Evolutionary conservation across 2,329 filamentous ascomycete genomes (phyloP), one percentile per base, ranked within the genome.

Genomic region (Penicillium griseofulvum): DNA sequence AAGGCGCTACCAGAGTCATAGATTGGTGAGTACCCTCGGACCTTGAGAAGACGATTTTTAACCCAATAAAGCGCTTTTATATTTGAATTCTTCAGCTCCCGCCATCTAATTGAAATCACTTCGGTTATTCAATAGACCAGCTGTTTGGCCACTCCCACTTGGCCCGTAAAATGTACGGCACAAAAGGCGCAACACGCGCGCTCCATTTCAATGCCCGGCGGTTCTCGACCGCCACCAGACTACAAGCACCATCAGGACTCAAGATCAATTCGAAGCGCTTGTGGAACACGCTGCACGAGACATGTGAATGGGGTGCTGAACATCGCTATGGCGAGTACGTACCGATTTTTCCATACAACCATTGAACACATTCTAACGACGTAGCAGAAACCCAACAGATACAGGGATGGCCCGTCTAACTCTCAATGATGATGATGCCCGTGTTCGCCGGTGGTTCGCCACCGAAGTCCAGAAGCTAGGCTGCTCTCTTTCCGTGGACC

Each of bases 401-500:
- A 72, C 68, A 1, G 88, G 88, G 53, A 91, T 91, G 88, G 81
- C 82, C 6, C 83, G 89, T 1, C 80, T 91, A 1, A 78, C 87
- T 1, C 79, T 91, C n/a, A 84, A 82, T 2, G 85, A 90, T 61
- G 75, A 81, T 0, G 89, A 91, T 68, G 87, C 85, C 60, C 69
- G 79, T 61, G 87, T 80, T 8, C 82, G 88, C 46, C 82, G 85
- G 67, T 91, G 88, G 88, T 89, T 91, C 57, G 79, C 83, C 1
- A 67, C 81, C 3, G 83, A 83, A 0, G 83, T 83, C 0, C 68
- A 81, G 60, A 76, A 75, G 0, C 72, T 90, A 0, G 87, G 85
- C 2, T 91, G 88, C 65, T 75, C 77, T 4, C 77, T 87, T 1
- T 83, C 80, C 0, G 70, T 89, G 1, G 89, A 92, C 66, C 75